Base-by-base conservation (phyloP, 768 basidiomycete genomes). In the Pisolithus marmoratus region DNA sequence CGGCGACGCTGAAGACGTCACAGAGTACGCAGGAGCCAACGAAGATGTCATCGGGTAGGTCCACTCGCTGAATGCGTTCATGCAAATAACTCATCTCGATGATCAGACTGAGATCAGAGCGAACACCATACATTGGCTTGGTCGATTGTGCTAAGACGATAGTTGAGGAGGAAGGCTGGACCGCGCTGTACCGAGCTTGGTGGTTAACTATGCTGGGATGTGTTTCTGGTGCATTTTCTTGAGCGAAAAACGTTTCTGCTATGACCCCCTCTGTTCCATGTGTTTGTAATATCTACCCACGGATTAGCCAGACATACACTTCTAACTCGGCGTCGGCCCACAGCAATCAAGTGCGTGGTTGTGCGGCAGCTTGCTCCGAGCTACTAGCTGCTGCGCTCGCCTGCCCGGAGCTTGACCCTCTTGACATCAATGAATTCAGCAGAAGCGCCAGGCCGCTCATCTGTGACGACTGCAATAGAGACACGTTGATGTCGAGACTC, bases 151-250 rank as follows among this genome's bases (percentile, higher is more conserved):
- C 74, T 11, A 87, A 86, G 68, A 77, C 82, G 56, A 90, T 92
- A 31, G 63, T 86, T 12, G 76, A 85, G 31, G 90, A 94, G 66
- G 91, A 94, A 64, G 91, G 91, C 1, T 78, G 77, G 70, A 63
- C 66, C 57, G 77, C 87, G 0, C 65, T 94, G 49, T 90, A 88
- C 63, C 83, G 90, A 31, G 90, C 84, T 5, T 92, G 89, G 89
- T 92, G 90, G 90, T 62, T 90, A 46, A 89, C 86, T 4, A 71
- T 87, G 65, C 58, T 89, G 38, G 84, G 81, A 26, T 79, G 79
- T 38, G 64, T 85, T 31, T 70, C 63, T 46, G 84, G 80, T 55
- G 79, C 82, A 46, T 64, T 73, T 23, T 67, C 73, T 29, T 69
- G 59, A 57, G 20, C 22, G 8, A 24, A 42, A 15, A 22, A 38